Conservation (phyloP, 768 basidiomycete species). For the Lactarius sanguifluus region DNA sequence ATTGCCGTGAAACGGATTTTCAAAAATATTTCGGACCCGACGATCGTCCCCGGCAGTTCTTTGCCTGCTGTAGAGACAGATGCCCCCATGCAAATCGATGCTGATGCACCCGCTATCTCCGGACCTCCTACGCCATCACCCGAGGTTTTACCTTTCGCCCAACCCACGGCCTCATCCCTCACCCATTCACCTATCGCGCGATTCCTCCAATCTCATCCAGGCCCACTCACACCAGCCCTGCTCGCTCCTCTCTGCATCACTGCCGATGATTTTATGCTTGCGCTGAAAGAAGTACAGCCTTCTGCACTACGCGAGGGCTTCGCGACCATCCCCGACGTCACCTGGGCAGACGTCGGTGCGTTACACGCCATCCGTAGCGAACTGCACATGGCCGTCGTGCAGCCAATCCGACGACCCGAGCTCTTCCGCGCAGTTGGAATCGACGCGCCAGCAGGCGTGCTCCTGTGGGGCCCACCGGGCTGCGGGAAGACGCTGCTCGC, state of each 20-base stretch:
- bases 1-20: constrained; percentile 49
- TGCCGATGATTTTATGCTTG: constrained; percentile 72
- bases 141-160: no score
- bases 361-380: constrained; percentile 85
- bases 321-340: constrained; percentile 92
- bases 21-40: no score
- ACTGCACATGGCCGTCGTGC: constrained; percentile 96
- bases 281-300: constrained; percentile 87
- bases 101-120: no score
- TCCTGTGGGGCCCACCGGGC: constrained; percentile 98
- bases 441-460: constrained; percentile 86
- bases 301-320: constrained; percentile 98
- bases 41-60: no score
- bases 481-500: constrained; percentile 98
- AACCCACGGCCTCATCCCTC: not conserved
- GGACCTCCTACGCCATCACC: no score
- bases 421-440: constrained; percentile 89
- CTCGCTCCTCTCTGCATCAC: constrained; percentile 83
- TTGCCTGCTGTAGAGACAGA: no score
- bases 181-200: constrained; percentile 71
- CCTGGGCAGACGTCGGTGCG: constrained; percentile 94
- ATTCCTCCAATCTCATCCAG: constrained; percentile 86
- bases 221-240: constrained; percentile 72
- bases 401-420: constrained; percentile 88
- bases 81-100: no score